Percentiles rank a stretch among this genome's conserved stretches.
Evolutionary conservation across 352 stramenopile genomes (phyloP).

Genomic region (Pythium sukuiense): DNA sequence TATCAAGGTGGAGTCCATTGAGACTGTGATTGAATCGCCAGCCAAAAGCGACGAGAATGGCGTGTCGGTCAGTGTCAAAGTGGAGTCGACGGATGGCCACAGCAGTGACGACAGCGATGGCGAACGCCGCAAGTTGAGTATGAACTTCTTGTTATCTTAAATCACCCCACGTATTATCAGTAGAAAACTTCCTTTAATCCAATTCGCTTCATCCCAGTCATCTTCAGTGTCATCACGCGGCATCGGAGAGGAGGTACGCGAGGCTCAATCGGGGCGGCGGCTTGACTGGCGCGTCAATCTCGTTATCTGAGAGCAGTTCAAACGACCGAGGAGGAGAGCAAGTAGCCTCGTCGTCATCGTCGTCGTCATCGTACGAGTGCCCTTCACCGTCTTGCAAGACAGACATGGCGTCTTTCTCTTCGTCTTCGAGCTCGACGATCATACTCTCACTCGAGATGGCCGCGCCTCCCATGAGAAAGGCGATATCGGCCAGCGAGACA

Average conservation of each 20-base stretch:
- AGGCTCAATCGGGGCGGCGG: slow-evolving; percentile 5
- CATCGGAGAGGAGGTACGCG: slow-evolving; percentile 8
- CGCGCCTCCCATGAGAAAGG: slow-evolving; percentile 16
- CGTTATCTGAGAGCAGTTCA: neutral
- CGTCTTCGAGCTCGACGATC: slow-evolving; percentile 18
- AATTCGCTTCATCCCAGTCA: neutral
- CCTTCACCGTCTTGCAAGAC: neutral
- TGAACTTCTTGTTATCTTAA: slow-evolving; percentile 28
- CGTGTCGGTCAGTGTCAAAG: slow-evolving; percentile 1
- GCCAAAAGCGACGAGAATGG: neutral
- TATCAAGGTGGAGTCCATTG: slow-evolving; percentile 16
- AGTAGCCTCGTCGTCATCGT: neutral
- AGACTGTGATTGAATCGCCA: neutral
- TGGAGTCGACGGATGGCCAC: slow-evolving; percentile 8
- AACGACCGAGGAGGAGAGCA: neutral
- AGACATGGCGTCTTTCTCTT: neutral
- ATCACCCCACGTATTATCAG: neutral
- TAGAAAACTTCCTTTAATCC: neutral
- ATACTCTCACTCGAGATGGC: slow-evolving; percentile 18
- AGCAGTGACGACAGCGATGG: slow-evolving; percentile 20
- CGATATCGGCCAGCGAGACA: slow-evolving; percentile 11
- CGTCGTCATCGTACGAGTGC: neutral
- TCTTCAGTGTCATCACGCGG: neutral
- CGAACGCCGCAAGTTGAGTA: slow-evolving; percentile 25
- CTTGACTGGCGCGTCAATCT: neutral